Base-by-base conservation (phyloP, 2,329 filamentous ascomycete species). In the Colletotrichum sp. region DNA sequence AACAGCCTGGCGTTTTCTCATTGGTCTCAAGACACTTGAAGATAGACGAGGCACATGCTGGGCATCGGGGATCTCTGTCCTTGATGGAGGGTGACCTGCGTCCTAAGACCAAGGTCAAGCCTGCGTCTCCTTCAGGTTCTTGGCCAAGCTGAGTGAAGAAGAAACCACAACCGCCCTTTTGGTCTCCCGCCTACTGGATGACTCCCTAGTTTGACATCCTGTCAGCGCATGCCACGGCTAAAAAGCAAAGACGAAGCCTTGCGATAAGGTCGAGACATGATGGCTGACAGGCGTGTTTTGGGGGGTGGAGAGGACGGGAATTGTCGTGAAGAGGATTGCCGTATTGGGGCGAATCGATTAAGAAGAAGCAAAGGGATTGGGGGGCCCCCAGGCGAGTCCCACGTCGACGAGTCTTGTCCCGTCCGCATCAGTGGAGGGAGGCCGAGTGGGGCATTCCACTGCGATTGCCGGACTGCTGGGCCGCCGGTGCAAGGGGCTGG, bases 391-490 rank as follows among this genome's bases (percentile, higher is more conserved):
- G 73, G 22, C 62, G 27, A 68, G 70, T 73, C 43, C 70, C 73
- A 68, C 70, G 64, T 56, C 73, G 32, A 52, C 10, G 64, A 66
- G 64, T 73, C 70, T 68, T 75, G 70, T 75, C 73, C 70, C 73
- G 73, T 68, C 73, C 48, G 70, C 73, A 73, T 65, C 70, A 36
- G 61, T 66, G 67, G 52, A 74, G 67, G 60, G 68, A 48, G 52
- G 52, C 28, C 66, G 10, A 15, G 62, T 66, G 68, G 68, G 39
- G 43, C 43, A 22, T 52, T 56, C 58, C 52, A 73, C 55, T 65
- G 27, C 43, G 64, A 75, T 75, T 75, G 73, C 73, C 70, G 73
- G 73, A 75, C 56, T 73, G 56, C 62, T 75, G 64, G 73, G 69
- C 73, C 73, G 18, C 39, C 39, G 18, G 73, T 75, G 64, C 68